Evolutionary conservation across 768 basidiomycete genomes (phyloP).

Genomic region (Lepiota venenata): DNA sequence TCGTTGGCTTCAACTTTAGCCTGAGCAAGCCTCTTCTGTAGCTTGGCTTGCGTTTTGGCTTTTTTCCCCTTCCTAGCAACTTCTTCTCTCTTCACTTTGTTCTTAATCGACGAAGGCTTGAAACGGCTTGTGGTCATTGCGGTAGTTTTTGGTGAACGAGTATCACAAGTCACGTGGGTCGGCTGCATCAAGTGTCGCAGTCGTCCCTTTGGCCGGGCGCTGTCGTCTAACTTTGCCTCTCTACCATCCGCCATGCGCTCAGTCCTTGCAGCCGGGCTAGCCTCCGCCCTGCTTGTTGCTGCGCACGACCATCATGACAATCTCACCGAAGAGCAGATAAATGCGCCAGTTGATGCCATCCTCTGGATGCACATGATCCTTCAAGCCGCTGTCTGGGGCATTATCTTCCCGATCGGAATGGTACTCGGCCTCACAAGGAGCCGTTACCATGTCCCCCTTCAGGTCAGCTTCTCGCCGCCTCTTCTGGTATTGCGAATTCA

Average conservation of each 20-base stretch:
- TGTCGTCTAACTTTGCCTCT: neutral
- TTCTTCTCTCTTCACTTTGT: conserved; percentile 87
- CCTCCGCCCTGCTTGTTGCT: conserved; percentile 14
- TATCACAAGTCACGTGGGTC: no score
- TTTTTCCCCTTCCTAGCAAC: conserved; percentile 69
- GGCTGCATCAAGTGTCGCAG: no score
- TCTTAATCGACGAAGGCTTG: conserved; percentile 70
- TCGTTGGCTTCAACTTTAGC: conserved; percentile 77
- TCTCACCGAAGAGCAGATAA: conserved; percentile 57
- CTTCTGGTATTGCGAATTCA: neutral
- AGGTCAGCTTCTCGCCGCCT: conserved; percentile 40
- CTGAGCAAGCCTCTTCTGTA: conserved; percentile 73
- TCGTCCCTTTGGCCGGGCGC: neutral
- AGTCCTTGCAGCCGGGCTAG: neutral
- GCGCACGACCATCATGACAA: conserved; percentile 66
- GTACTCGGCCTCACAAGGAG: conserved; percentile 73
- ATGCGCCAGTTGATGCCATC: conserved; percentile 69
- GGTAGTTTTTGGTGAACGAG: neutral
- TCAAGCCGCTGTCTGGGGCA: conserved; percentile 79
- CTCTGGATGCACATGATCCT: conserved; percentile 83
- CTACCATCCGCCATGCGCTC: conserved; percentile 3
- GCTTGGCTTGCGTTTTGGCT: conserved; percentile 75
- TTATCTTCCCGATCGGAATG: conserved; percentile 85
- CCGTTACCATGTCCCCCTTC: conserved; percentile 88
- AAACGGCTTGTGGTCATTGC: conserved; percentile 56